A percentile compares a stretch with the other conserved stretches of the same genome.
Evolutionary conservation across 2,329 filamentous ascomycete species (phyloP).

Genomic region (Dothideomycetes sp.): DNA sequence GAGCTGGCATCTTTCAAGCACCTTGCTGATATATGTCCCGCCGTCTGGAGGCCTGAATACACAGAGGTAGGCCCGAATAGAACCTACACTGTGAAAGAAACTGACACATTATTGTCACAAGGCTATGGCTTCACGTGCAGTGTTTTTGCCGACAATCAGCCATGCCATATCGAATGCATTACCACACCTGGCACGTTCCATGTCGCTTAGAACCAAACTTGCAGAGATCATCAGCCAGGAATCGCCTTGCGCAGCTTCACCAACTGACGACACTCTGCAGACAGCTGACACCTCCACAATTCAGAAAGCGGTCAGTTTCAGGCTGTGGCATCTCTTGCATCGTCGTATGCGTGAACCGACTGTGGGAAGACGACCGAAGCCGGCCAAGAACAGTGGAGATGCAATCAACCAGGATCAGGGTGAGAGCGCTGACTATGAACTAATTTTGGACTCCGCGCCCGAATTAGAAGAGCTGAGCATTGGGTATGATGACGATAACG

Average conservation of each 20-base stretch:
- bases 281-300: neutral
- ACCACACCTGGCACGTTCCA: slow-evolving; percentile 6
- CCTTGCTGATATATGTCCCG: slow-evolving; percentile 31
- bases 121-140: slow-evolving; percentile 27
- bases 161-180: slow-evolving; percentile 24
- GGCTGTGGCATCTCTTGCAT: slow-evolving; percentile 16
- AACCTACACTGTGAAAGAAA: slow-evolving; percentile 4
- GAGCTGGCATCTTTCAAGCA: slow-evolving; percentile 26
- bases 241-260: neutral
- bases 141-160: slow-evolving; percentile 31
- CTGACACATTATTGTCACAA: slow-evolving; percentile 11
- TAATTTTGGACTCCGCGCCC: too few species aligned
- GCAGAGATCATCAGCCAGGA: slow-evolving; percentile 7
- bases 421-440: too few species aligned
- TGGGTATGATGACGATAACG: too few species aligned
- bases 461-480: too few species aligned
- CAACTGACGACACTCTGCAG: neutral
- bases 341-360: slow-evolving; percentile 5
- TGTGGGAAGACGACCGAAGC: neutral
- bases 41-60: slow-evolving; percentile 32
- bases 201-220: slow-evolving; percentile 8
- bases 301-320: slow-evolving; percentile 11
- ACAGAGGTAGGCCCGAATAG: slow-evolving; percentile 22
- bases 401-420: too few species aligned
- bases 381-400: neutral